Percentiles rank a stretch among this genome's conserved stretches.
These are phyloP conservation scores for Gloeophyllum trabeum DNA, from an alignment of 768 basidiomycete species.

Conservation along the genomic window DNA sequence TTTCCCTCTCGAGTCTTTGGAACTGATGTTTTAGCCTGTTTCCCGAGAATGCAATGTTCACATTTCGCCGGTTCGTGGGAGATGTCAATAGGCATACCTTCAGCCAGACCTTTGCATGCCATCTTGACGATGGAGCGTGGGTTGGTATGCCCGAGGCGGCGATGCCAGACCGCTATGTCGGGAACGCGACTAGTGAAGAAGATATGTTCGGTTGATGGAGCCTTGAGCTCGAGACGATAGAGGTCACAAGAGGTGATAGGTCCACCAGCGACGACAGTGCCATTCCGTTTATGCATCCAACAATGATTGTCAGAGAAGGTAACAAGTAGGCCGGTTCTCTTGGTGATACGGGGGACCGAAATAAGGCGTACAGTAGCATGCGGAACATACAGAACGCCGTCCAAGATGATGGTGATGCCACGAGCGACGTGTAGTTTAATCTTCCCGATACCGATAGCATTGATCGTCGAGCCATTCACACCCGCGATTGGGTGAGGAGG, in stretches of 20 bases:
- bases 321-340: background rate
- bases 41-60: conserved; percentile 24
- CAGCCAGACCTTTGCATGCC: conserved; percentile 2
- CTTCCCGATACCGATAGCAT: conserved; percentile 14
- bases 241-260: background rate
- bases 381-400: conserved; percentile 11
- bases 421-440: conserved; percentile 11
- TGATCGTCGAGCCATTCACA: conserved; percentile 15
- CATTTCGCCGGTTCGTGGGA: conserved; percentile 15
- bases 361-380: conserved; percentile 7
- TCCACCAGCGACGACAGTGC: background rate
- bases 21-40: conserved; percentile 22
- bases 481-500: conserved; percentile 14
- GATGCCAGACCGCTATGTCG: conserved; percentile 13
- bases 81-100: conserved; percentile 15
- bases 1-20: conserved; percentile 17
- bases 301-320: background rate
- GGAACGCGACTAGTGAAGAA: conserved; percentile 1
- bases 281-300: background rate
- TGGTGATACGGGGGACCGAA: conserved; percentile 5
- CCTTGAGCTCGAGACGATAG: background rate
- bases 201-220: conserved; percentile 1
- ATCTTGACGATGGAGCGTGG: conserved; percentile 9
- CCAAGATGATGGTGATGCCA: conserved; percentile 4
- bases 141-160: conserved; percentile 14